Evolutionary conservation across 164 flowering plant species (phyloP), one percentile per base, ranked within the genome.

Genomic region (Stephania yunnanensis): DNA sequence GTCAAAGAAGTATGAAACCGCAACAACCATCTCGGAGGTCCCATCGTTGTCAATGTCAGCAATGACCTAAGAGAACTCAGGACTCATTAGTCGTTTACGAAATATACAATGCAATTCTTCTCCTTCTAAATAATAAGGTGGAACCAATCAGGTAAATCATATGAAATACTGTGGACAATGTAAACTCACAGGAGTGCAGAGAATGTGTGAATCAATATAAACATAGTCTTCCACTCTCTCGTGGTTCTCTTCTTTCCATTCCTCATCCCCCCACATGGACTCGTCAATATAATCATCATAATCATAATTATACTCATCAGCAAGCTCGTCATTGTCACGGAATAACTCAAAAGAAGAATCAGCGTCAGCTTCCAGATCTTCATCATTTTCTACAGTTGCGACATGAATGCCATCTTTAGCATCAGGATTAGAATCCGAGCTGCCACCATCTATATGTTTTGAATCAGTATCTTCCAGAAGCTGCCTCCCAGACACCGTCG

Each of bases 1-100:
- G 81, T 96, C 99, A 88, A 94, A 96, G 88, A 94, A 96, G 81
- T 94, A 91, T 17, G 99, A 94, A 53, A 89, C 99, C 58, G 97
- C 98, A 81, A 96, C 87, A 81, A 96, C 81, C 98, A 96, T 94
- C 84, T 96, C 99, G 44, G 86, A 81, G 64, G 90, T 85, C 68
- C 99, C 99, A 85, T 96, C 98, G 72, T 86, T 86, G 83, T 96
- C 99, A 75, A 96, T 92, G 75, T 96, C 99, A 36, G 99, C 97
- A 73, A 96, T 94, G 20, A 96, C 97, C 99, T 96, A 84, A 68
- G 25, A 76, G 69, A 74, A 65, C 53, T 30, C 73, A 69, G 55
- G 61, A 73, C 68, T 46, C 48, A 25, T 17, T 50, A 10, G 48
- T 75, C 67, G 42, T 15, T 36, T 67, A 7, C 63, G n/a, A 63